Percentiles rank a stretch among this genome's conserved stretches.
Conservation (phyloP, 179 eudicot species). For the Actinidia arguta region DNA sequence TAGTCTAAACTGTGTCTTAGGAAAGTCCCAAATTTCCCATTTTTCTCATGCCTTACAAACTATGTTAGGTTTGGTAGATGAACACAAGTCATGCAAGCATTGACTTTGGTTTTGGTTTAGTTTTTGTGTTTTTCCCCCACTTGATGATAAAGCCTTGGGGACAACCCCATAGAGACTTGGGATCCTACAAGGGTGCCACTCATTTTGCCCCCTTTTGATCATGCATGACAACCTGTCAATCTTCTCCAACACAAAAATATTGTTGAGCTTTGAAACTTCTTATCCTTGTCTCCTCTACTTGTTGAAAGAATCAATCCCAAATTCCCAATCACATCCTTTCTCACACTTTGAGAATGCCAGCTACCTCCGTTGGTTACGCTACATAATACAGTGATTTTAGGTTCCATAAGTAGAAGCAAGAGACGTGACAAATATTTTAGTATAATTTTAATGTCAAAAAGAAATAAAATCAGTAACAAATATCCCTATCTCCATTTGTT, state of each 20-base stretch:
- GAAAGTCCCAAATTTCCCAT: background rate
- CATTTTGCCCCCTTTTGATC: background rate
- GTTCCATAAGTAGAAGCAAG: too few relatives aligned
- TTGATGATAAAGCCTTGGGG: background rate
- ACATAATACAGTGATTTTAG: too few relatives aligned
- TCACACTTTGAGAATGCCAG: too few relatives aligned
- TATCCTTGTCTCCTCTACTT: too few relatives aligned
- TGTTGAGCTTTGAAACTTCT: conserved; percentile 9
- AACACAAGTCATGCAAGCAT: background rate
- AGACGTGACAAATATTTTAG: too few relatives aligned
- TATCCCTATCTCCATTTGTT: too few relatives aligned
- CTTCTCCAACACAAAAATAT: background rate
- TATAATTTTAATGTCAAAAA: too few relatives aligned
- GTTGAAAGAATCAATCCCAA: too few relatives aligned
- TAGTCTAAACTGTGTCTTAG: too few relatives aligned
- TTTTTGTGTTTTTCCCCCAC: background rate
- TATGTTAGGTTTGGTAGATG: background rate
- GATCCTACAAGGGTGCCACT: background rate
- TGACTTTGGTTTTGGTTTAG: conserved; percentile 12
- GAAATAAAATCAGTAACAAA: too few relatives aligned
- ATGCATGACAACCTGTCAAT: conserved; percentile 16
- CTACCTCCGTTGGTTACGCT: too few relatives aligned
- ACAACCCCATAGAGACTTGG: background rate
- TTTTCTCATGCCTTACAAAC: background rate
- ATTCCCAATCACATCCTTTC: too few relatives aligned